phyloP scores from a whole-genome alignment of 2,329 filamentous ascomycete species.

The Talaromyces marneffei region DNA sequence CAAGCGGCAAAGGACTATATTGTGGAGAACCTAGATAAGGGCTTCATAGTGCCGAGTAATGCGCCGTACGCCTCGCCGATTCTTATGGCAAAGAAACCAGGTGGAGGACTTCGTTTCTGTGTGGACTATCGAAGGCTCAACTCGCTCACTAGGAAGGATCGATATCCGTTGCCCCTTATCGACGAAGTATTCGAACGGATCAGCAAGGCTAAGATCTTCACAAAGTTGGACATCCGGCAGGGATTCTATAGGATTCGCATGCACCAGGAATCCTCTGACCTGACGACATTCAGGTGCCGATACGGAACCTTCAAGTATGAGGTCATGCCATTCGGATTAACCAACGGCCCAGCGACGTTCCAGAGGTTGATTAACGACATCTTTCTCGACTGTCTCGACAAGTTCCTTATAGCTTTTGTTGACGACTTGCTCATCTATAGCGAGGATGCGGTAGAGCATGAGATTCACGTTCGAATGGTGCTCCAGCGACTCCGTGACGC shows the following conservation, averaged over 20 bases:
- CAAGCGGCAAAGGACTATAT: not conserved
- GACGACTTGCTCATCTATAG: conserved; percentile 20
- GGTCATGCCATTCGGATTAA: conserved; percentile 24
- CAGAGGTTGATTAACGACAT: conserved; percentile 11
- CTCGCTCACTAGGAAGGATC: conserved; percentile 19
- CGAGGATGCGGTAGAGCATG: not conserved
- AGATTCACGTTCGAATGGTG: not conserved
- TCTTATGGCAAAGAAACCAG: conserved; percentile 14
- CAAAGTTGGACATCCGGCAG: conserved; percentile 21
- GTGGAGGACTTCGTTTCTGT: conserved; percentile 14
- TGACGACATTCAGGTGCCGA: conserved; percentile 15
- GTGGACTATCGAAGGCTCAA: not conserved
- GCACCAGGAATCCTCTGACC: not conserved
- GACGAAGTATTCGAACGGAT: conserved; percentile 20
- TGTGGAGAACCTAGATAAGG: conserved; percentile 1
- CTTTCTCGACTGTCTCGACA: conserved; percentile 11
- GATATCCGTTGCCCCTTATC: conserved; percentile 23
- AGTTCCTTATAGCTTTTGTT: conserved; percentile 13
- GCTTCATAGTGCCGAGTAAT: too few species aligned
- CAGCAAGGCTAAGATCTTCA: conserved; percentile 19
- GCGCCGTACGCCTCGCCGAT: not conserved
- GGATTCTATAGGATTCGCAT: conserved; percentile 13
- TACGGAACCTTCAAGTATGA: conserved; percentile 26
- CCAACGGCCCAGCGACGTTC: conserved; percentile 16
- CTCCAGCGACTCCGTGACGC: not conserved